These are phyloP conservation scores for Curvularia verruculosa DNA, from an alignment of 2,329 filamentous ascomycete species.

Conservation along the genomic window DNA sequence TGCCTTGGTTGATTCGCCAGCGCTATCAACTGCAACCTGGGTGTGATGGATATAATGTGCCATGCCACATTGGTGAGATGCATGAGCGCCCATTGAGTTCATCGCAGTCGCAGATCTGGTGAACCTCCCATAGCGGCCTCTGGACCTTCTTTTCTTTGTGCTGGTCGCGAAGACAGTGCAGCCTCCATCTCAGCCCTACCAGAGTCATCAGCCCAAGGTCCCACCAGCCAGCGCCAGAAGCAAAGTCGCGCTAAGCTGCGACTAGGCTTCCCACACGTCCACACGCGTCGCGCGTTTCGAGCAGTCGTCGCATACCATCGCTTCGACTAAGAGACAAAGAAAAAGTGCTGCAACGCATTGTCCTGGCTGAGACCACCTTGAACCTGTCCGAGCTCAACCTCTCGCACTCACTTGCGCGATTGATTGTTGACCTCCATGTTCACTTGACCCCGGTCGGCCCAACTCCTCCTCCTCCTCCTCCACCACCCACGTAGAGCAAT, in stretches of 20 bases:
- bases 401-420: background rate
- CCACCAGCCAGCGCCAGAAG: slow-evolving; percentile 6
- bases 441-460: background rate
- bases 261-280: slow-evolving; percentile 20
- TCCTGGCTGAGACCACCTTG: slow-evolving; percentile 4
- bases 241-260: slow-evolving; percentile 25
- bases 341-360: slow-evolving; percentile 1
- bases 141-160: background rate
- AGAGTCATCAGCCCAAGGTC: slow-evolving; percentile 5
- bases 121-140: background rate
- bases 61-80: no score
- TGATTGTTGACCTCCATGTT: background rate
- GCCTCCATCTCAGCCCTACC: slow-evolving; percentile 12
- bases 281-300: slow-evolving; percentile 29
- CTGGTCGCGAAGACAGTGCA: background rate
- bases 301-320: slow-evolving; percentile 15
- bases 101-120: background rate
- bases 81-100: background rate
- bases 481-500: background rate
- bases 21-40: background rate
- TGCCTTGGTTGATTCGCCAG: background rate
- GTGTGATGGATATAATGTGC: background rate
- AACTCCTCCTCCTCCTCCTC: slow-evolving; percentile 7
- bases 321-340: slow-evolving; percentile 20
- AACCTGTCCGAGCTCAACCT: background rate